Evolutionary conservation across 2,329 filamentous ascomycete species (phyloP), one percentile per base, ranked within the genome.

Genomic region (Exophiala oligosperma): DNA sequence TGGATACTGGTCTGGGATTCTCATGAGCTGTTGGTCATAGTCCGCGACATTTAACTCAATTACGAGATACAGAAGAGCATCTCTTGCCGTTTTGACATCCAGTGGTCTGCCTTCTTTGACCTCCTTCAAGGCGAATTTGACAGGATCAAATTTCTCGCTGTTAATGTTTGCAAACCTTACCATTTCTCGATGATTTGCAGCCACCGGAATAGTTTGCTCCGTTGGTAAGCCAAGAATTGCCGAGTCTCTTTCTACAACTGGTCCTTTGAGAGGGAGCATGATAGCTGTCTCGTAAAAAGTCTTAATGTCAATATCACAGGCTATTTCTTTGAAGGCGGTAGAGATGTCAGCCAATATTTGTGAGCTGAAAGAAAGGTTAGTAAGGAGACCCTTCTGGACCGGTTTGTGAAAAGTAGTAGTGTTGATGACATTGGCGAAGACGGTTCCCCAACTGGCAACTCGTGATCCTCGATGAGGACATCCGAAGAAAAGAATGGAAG

Each of bases 341-440:
- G 52, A 54, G 32, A 54, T 54, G 28, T 54, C 41, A 4, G 52
- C 52, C n/a, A 54, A n/a, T 4, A 29, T 38, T 35, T 35, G 32
- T 35, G 32, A 35, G 9, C 29, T 40, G 4, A 40, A 51, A 17
- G 49, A 51, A 14, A 51, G 23, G 17, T 37, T 17, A 7, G 7
- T 32, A 14, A 51, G 35, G 12, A 51, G 28, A 14, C 35, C 29
- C 17, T 21, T 35, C 49, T 40, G 28, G 29, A 51, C 37, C 8
- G 49, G 49, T 26, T 51, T 51, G 35, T 51, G 49, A 32, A 51
- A 51, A 26, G 94, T 93, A 70, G 97, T 99, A 40, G 91, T 87
- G 0, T 94, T 94, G 65, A 97, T 96, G 71, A 96, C 91, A 78
- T 91, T 97, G 48, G 92, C 92, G 2, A 97, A 79, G 37, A 94